Evolutionary conservation across 306 rosid species (phyloP), one percentile per base, ranked within the genome.

Genomic region (Morella rubra): DNA sequence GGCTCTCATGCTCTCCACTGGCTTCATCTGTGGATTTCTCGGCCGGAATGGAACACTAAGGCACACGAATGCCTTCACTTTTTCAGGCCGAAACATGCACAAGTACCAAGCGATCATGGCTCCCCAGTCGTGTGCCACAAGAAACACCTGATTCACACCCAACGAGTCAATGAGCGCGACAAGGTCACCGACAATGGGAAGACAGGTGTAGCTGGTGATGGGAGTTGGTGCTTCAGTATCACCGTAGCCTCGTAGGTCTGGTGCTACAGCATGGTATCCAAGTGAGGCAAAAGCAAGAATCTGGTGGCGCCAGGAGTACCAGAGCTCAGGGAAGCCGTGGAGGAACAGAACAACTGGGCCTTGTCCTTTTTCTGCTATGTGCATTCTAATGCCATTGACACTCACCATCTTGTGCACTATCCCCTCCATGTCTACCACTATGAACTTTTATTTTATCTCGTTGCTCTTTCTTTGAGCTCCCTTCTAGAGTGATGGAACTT

Each of bases 101-200:
- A 86, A 66, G n/a, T 77, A 50, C 89, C 86, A 85, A 32, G 76
- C 89, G 0, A 85, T 10, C 3, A 73, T 0, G 20, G 87, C 80
- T 0, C 87, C 84, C 87, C 80, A 84, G 5, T 85, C 87, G 22
- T 85, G 89, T 0, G 54, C 86, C 1, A 82, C 89, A 0, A 85
- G 84, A 47, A 62, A 85, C 0, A 85, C 82, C 15, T 85, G 69
- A 0, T 76, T 66, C 0, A 50, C 84, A 2, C 78, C 82, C 0
- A 85, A 60, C 0, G 61, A 44, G 7, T 80, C 86, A 0, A 85
- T 62, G 0, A 82, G 82, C 0, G 79, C 81, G 9, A 80, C 47
- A 0, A 85, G 2, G 14, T 82, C 89, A 18, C 82, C 84, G 5
- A 82, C 82, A 0, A 84, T 7, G 45, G 77, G 77, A 0, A 80